A percentile compares a stretch with the other conserved stretches of the same genome.
Evolutionary conservation across 2,329 filamentous ascomycete species (phyloP).

Genomic region (Graphiopsis chlorocephala): DNA sequence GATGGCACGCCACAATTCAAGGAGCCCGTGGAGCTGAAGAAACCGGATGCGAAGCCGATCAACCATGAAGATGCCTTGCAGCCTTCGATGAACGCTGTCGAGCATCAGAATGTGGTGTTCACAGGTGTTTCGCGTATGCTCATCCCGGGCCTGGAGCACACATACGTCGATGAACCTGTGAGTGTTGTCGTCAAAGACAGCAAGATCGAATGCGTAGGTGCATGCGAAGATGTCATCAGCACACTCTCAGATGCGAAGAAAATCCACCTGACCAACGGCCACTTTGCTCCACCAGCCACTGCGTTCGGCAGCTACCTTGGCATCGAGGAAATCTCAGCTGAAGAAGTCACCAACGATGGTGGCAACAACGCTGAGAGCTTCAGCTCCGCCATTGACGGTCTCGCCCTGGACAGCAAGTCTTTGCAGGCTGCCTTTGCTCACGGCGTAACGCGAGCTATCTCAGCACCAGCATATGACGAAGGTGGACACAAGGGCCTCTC

Average conservation of each 20-base stretch:
- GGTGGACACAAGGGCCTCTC: constrained; percentile 39
- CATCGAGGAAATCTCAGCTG: constrained; percentile 61
- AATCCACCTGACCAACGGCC: constrained; percentile 56
- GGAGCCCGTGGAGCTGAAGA: constrained; percentile 49
- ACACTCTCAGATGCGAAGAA: constrained; percentile 39
- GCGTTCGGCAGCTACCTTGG: constrained; percentile 61
- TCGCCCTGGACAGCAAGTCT: constrained; percentile 41
- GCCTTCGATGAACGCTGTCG: background rate
- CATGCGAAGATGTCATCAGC: constrained; percentile 48
- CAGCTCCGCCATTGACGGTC: constrained; percentile 53
- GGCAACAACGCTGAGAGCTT: constrained; percentile 54
- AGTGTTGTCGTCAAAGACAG: constrained; percentile 56
- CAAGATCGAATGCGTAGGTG: constrained; percentile 56
- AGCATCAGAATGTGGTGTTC: constrained; percentile 51
- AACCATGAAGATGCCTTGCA: constrained; percentile 35
- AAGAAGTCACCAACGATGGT: constrained; percentile 46
- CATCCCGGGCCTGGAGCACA: constrained; percentile 44
- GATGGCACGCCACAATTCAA: constrained; percentile 52
- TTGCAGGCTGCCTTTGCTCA: constrained; percentile 37
- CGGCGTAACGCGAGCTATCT: constrained; percentile 40
- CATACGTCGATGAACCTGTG: constrained; percentile 17
- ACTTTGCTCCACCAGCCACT: constrained; percentile 60
- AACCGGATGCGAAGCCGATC: constrained; percentile 45
- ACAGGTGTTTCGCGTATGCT: constrained; percentile 55
- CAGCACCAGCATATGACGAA: constrained; percentile 34